These are phyloP conservation scores for Quercus aquifolioides DNA, from an alignment of 306 rosid genomes.

Conservation along the genomic window DNA sequence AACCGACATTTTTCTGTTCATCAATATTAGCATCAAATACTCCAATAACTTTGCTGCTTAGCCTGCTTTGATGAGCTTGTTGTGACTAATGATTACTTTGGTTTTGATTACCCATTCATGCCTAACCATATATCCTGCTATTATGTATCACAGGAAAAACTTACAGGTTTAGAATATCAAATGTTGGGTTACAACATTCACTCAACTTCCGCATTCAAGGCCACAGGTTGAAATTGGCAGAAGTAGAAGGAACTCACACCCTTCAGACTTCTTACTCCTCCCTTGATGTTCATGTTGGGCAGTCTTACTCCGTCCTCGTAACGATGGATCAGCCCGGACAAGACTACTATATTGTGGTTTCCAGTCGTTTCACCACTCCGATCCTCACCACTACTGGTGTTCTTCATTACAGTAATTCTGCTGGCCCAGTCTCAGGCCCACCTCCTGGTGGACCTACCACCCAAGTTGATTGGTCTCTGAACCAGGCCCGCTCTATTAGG, in stretches of 20 bases:
- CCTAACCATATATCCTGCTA: not conserved
- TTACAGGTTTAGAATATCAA: slow-evolving; percentile 90
- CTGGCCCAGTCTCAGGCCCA: slow-evolving; percentile 76
- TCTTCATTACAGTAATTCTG: slow-evolving; percentile 82
- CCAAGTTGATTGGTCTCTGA: slow-evolving; percentile 94
- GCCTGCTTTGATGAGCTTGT: too few relatives aligned
- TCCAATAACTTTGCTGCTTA: not conserved
- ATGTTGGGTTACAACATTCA: slow-evolving; percentile 81
- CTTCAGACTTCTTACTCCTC: slow-evolving; percentile 84
- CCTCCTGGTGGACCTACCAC: slow-evolving; percentile 98
- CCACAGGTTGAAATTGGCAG: slow-evolving; percentile 82
- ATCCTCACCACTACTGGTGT: slow-evolving; percentile 64
- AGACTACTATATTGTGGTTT: slow-evolving; percentile 74
- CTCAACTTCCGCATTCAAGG: slow-evolving; percentile 86
- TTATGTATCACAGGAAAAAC: slow-evolving; percentile 65
- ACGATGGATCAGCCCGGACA: slow-evolving; percentile 88
- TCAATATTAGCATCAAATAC: too few relatives aligned
- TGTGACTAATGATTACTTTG: not conserved
- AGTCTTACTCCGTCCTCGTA: slow-evolving; percentile 79
- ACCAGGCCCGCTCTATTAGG: slow-evolving; percentile 99
- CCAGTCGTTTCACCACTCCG: slow-evolving; percentile 61
- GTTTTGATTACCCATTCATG: not conserved
- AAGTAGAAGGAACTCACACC: slow-evolving; percentile 96
- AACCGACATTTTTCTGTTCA: too few relatives aligned
- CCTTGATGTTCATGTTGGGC: slow-evolving; percentile 87